These are phyloP conservation scores for Salvia sclarea DNA, from an alignment of 305 asterid species.

Conservation along the genomic window DNA sequence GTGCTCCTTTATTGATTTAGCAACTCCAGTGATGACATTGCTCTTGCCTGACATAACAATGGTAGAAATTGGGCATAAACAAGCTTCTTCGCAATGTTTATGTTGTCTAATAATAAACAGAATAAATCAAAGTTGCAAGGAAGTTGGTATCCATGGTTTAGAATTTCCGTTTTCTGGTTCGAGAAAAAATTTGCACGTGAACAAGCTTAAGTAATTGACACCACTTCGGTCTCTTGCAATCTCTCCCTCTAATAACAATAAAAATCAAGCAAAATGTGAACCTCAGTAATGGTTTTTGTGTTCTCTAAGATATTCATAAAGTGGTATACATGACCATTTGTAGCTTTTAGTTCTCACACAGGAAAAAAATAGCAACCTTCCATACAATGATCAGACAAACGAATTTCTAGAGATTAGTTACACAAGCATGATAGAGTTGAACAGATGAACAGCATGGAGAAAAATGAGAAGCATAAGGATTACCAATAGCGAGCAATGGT, in stretches of 20 bases:
- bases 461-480: slow-evolving; percentile 22
- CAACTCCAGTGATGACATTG: slow-evolving; percentile 70
- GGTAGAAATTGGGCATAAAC: slow-evolving; percentile 2
- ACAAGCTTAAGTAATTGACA: not conserved
- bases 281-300: not conserved
- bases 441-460: not conserved
- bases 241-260: not conserved
- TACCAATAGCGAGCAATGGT: slow-evolving; percentile 86
- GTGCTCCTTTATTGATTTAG: slow-evolving; percentile 63
- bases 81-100: slow-evolving; percentile 1
- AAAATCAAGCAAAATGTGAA: not conserved
- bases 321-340: not conserved
- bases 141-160: slow-evolving; percentile 2
- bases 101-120: not conserved
- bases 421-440: not conserved
- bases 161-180: not conserved
- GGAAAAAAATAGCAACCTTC: not conserved
- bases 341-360: not conserved
- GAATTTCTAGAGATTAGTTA: not conserved
- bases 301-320: not conserved
- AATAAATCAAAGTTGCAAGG: not conserved
- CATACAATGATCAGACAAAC: not conserved
- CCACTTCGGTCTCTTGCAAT: not conserved
- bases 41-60: slow-evolving; percentile 63
- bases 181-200: not conserved